Evolutionary conservation across 2,329 filamentous ascomycete species (phyloP), one percentile per base, ranked within the genome.

Genomic region (Xylaria sp.): DNA sequence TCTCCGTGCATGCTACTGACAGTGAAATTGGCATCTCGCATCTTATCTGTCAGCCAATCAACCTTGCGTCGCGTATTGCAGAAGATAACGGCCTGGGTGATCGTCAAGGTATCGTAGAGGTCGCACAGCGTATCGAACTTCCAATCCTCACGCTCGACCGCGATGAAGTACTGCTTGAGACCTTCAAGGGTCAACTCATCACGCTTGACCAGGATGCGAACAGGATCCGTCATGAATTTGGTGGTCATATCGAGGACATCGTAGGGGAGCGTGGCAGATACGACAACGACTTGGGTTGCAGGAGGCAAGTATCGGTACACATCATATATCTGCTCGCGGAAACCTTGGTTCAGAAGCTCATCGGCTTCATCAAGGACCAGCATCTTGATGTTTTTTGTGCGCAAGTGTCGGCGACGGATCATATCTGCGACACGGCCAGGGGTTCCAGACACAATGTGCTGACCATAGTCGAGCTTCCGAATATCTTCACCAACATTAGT

Each of bases 61-160:
- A 99, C 94, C 89, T 99, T 99, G 76, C 94, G 87, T 67, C 94
- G 88, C 5, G 94, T 99, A 78, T 99, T 99, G 83, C 94, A 99
- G 83, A 99, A 99, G 74, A 99, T 99, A 74, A 99, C 94, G 51
- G 94, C 94, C 79, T 97, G 94, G 13, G 94, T 97, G 72, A 99
- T 97, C 58, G 94, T 99, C 50, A 99, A 84, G 10, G 94, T 97
- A 75, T 99, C 94, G 82, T 99, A 99, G 59, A 99, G 87, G 78
- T 99, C 94, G 76, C 92, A 97, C 3, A 99, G 86, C 2, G 94
- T 99, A 75, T 99, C 94, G 69, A 99, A 96, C 76, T 99, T 99
- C 94, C 94, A 99, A 74, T 97, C 94, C 76, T 99, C 94, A 80
- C 97, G 97, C 77, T 99, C 94, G 18, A 97, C 94, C 1, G 94